Evolutionary conservation across 1,284 basidiomycete genomes (phyloP), one percentile per base, ranked within the genome.

Genomic region (Moesziomyces parantarcticus): DNA sequence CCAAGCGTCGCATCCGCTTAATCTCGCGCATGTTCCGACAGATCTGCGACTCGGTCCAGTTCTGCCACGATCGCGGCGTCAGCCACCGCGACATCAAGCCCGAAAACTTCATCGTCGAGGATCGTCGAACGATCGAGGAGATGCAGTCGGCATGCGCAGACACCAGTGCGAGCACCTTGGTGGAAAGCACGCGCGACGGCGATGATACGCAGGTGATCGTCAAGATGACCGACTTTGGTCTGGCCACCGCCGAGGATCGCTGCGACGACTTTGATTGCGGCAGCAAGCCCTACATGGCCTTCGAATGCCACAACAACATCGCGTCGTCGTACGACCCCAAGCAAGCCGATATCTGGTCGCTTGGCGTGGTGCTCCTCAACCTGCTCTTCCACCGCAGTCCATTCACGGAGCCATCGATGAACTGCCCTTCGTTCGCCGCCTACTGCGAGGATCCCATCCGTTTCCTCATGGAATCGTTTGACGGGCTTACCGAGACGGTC

Each of bases 21-120:
- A 93, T 99, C 78, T 90, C 94, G 10, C 90, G 92, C 81, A 99
- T 99, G 97, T 99, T 99, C 85, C 87, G 89, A 87, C 88, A 99
- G 86, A 99, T 99, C 93, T 99, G 97, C 84, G 92, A 96, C 70
- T 94, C 96, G 34, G 94, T 99, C 13, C 92, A 93, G 4, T 90
- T 92, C n/a, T 98, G 96, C 85, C 96, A 99, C 83, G 90, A 92
- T 41, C 90, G 91, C 64, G 92, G 92, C 46, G 92, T 99, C 58
- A 92, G 91, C 82, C 96, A 99, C 84, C 91, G 96, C 65, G 97
- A 99, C 85, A 97, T 99, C 88, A 99, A 99, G 87, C 96, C 96
- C 0, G 85, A 86, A 62, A 86, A 86, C 75, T 86, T 86, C 56
- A 86, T 86, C 66, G 84, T 86, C 54, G 75, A 83, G 59, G 82